Conservation (phyloP, 352 stramenopile species). For the Thalassiosira mediterranea region DNA sequence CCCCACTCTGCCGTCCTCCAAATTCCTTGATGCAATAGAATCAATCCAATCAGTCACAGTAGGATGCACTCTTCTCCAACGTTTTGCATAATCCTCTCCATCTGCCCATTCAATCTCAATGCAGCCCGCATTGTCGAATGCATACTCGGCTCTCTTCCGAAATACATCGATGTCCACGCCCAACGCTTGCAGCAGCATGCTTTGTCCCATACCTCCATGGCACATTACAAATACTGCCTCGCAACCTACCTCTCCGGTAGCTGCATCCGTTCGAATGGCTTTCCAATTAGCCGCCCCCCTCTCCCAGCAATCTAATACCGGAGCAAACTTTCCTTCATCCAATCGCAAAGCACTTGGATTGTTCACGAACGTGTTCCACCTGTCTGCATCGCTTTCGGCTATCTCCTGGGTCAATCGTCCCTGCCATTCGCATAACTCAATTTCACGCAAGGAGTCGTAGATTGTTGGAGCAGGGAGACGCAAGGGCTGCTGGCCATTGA, state of each 20-base stretch:
- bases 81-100: conserved; percentile 12
- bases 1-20: too few species aligned
- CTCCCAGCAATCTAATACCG: conserved; percentile 50
- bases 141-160: conserved; percentile 8
- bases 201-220: conserved; percentile 43
- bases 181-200: conserved; percentile 45
- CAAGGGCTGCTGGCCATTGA: background rate
- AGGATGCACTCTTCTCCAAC: conserved; percentile 40
- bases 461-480: conserved; percentile 26
- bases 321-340: conserved; percentile 26
- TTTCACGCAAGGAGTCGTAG: conserved; percentile 36
- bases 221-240: conserved; percentile 38
- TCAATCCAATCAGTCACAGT: conserved; percentile 10
- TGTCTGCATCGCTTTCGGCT: conserved; percentile 4
- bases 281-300: conserved; percentile 40
- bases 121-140: conserved; percentile 47
- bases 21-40: too few species aligned
- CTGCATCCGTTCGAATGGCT: conserved; percentile 20
- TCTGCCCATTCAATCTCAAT: conserved; percentile 43
- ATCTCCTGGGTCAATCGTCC: conserved; percentile 35
- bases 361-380: conserved; percentile 32
- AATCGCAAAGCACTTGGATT: conserved; percentile 29
- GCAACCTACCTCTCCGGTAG: conserved; percentile 5
- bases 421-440: conserved; percentile 49
- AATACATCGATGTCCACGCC: conserved; percentile 21